These are phyloP conservation scores for Pyrenophora tritici-repentis DNA, from an alignment of 2,329 filamentous ascomycete species.

Conservation along the genomic window DNA sequence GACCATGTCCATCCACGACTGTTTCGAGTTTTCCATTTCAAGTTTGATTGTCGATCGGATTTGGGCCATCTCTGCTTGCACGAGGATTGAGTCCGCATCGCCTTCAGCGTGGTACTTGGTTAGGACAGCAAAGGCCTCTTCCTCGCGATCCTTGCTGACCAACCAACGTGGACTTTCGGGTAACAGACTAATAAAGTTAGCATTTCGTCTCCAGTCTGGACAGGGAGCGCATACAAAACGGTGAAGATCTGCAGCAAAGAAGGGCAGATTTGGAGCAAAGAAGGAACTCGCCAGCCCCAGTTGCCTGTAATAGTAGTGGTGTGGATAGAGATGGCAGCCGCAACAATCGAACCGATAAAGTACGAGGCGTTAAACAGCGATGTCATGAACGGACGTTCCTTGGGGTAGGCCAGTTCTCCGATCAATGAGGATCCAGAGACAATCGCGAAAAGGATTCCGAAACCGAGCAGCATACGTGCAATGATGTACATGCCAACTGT, in stretches of 20 bases:
- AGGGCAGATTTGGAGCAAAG: constrained; percentile 56
- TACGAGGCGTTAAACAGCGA: constrained; percentile 66
- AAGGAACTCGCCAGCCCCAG: constrained; percentile 59
- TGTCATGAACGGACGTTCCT: constrained; percentile 64
- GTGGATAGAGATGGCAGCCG: constrained; percentile 57
- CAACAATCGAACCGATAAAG: constrained; percentile 58
- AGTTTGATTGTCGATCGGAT: constrained; percentile 62
- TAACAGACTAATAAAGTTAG: constrained; percentile 33
- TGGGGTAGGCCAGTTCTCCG: constrained; percentile 65
- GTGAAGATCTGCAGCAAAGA: constrained; percentile 52
- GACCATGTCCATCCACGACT: constrained; percentile 60
- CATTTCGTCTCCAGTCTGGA: neutral
- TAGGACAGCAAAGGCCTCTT: constrained; percentile 46
- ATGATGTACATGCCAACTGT: constrained; percentile 63
- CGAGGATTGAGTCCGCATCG: constrained; percentile 41
- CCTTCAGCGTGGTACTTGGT: constrained; percentile 54
- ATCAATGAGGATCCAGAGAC: constrained; percentile 63
- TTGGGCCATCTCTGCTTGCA: constrained; percentile 64
- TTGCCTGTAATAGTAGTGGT: constrained; percentile 50
- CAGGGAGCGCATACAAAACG: constrained; percentile 33
- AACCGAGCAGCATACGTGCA: constrained; percentile 63
- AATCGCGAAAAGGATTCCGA: constrained; percentile 65
- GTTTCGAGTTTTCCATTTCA: constrained; percentile 59
- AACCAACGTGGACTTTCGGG: constrained; percentile 55
- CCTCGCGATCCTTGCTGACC: constrained; percentile 57